Conservation (phyloP, 257 asterid genomes). For the Plantago elongata region DNA sequence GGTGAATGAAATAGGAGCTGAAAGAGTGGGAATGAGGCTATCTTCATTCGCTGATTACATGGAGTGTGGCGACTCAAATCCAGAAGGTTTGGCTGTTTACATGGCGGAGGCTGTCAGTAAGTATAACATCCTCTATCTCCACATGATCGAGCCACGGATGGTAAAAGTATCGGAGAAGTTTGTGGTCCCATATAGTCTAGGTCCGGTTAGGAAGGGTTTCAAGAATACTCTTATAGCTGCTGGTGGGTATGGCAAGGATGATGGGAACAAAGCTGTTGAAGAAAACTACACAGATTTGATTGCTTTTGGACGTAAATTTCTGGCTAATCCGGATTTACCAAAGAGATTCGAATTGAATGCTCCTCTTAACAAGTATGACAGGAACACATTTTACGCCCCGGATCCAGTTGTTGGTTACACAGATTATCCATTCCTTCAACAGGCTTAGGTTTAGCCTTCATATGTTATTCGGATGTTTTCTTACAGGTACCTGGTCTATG, state of each 20-base stretch:
- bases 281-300: conserved; percentile 46
- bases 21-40: conserved; percentile 39
- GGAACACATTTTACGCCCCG: conserved; percentile 51
- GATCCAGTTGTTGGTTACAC: conserved; percentile 78
- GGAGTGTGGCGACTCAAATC: conserved; percentile 30
- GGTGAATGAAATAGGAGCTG: conserved; percentile 29
- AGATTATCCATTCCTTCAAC: conserved; percentile 60
- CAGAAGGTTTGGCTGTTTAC: conserved; percentile 29
- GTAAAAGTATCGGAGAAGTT: not conserved
- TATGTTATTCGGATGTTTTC: too few species aligned
- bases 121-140: conserved; percentile 35
- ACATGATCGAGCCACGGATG: conserved; percentile 40
- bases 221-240: conserved; percentile 52
- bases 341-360: conserved; percentile 44
- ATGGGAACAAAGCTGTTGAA: conserved; percentile 42
- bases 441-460: not conserved
- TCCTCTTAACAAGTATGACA: conserved; percentile 41
- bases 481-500: too few species aligned
- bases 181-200: conserved; percentile 1
- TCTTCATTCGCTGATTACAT: conserved; percentile 27
- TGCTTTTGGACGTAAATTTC: conserved; percentile 57
- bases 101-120: conserved; percentile 34
- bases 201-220: conserved; percentile 43
- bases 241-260: conserved; percentile 47
- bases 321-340: conserved; percentile 74